Conservation (phyloP, 2,329 filamentous ascomycete genomes). For the Hansfordia pulvinata region DNA sequence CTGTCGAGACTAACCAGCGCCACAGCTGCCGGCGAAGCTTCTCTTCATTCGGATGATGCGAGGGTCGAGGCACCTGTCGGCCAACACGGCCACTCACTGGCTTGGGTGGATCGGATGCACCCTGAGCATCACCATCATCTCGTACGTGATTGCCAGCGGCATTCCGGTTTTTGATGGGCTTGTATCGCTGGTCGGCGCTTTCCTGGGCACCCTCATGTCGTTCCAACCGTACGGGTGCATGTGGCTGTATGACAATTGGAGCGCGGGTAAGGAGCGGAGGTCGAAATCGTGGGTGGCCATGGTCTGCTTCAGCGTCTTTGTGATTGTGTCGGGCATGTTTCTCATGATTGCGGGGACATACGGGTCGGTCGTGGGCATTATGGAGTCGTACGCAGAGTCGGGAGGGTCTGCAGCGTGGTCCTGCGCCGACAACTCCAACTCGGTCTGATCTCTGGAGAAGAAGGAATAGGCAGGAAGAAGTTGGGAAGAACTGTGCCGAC, state of each 20-base stretch:
- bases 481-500: too few species aligned
- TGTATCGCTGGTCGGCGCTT: slow-evolving; percentile 15
- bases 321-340: slow-evolving; percentile 23
- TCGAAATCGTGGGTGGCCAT: slow-evolving; percentile 7
- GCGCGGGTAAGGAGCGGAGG: slow-evolving; percentile 6
- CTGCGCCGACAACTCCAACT: slow-evolving; percentile 30
- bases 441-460: too few species aligned
- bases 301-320: slow-evolving; percentile 13
- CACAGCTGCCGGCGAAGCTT: slow-evolving; percentile 26
- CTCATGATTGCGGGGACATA: slow-evolving; percentile 29
- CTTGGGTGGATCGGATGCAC: slow-evolving; percentile 21
- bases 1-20: slow-evolving; percentile 19
- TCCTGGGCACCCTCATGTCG: slow-evolving; percentile 14
- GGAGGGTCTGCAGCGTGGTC: slow-evolving; percentile 24
- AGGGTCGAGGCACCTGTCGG: slow-evolving; percentile 20
- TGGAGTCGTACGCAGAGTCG: slow-evolving; percentile 18
- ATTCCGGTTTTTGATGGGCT: slow-evolving; percentile 15
- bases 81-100: slow-evolving; percentile 21
- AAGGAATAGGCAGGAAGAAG: too few species aligned
- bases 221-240: slow-evolving; percentile 20
- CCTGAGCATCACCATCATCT: slow-evolving; percentile 9
- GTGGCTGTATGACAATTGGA: slow-evolving; percentile 29
- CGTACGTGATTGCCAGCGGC: slow-evolving; percentile 15
- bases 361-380: slow-evolving; percentile 24
- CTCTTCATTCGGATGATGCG: slow-evolving; percentile 24